phyloP scores from a whole-genome alignment of 176 grass and related monocot genomes.

The Guadua angustifolia region DNA sequence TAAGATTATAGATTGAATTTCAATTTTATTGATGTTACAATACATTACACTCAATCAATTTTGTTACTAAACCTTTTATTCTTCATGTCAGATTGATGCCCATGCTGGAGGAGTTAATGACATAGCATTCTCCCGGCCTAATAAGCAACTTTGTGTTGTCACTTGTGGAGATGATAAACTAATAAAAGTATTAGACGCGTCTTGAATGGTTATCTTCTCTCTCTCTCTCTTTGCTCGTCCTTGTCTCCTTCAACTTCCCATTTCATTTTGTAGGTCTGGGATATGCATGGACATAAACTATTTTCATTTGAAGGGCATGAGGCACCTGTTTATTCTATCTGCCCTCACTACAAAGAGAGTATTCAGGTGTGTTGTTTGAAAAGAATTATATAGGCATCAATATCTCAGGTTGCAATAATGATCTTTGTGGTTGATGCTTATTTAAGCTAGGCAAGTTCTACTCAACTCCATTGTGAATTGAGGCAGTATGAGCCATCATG shows the following conservation, averaged over 20 bases:
- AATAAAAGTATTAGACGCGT: slow-evolving; percentile 66
- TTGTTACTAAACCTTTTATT: slow-evolving; percentile 33
- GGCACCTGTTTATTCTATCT: slow-evolving; percentile 91
- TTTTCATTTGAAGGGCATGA: slow-evolving; percentile 93
- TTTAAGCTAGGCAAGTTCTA: slow-evolving; percentile 2
- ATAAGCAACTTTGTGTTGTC: slow-evolving; percentile 81
- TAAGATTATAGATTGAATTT: slow-evolving; percentile 11
- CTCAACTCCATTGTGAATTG: slow-evolving; percentile 22
- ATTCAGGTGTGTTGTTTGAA: slow-evolving; percentile 71
- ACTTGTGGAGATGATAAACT: slow-evolving; percentile 99
- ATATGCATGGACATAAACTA: slow-evolving; percentile 72
- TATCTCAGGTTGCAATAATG: slow-evolving; percentile 2
- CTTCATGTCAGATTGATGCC: slow-evolving; percentile 79
- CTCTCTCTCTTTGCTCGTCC: slow-evolving; percentile 3
- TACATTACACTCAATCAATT: not conserved
- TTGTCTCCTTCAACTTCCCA: slow-evolving; percentile 42
- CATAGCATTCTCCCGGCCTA: slow-evolving; percentile 90
- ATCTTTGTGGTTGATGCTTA: slow-evolving; percentile 34
- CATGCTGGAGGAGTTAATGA: slow-evolving; percentile 93
- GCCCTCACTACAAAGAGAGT: slow-evolving; percentile 91
- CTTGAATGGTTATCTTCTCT: slow-evolving; percentile 34
- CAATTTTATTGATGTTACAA: slow-evolving; percentile 35
- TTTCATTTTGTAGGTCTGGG: slow-evolving; percentile 77
- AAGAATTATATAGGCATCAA: slow-evolving; percentile 17
- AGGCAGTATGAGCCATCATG: not conserved